These are phyloP conservation scores for Phaseolus lunatus DNA, from an alignment of 306 rosid genomes.

Conservation along the genomic window DNA sequence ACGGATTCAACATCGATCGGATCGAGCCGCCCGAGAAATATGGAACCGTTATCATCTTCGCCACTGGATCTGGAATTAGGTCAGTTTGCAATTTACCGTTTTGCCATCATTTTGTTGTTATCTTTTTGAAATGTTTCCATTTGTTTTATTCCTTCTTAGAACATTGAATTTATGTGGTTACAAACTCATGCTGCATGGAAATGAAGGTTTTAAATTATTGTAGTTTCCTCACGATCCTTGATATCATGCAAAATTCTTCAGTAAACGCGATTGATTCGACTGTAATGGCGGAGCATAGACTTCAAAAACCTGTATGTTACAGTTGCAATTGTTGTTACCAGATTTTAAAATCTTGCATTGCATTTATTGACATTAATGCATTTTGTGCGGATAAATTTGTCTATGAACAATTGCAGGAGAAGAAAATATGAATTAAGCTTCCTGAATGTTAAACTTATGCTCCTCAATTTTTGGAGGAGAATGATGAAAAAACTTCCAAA, in stretches of 20 bases:
- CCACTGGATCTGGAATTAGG: slow-evolving; percentile 98
- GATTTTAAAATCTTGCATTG: background rate
- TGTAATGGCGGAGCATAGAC: background rate
- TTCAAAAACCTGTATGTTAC: background rate
- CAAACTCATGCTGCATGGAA: background rate
- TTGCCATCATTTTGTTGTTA: background rate
- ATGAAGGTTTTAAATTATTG: background rate
- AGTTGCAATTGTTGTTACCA: background rate
- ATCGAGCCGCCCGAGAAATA: slow-evolving; percentile 77
- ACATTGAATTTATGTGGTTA: background rate
- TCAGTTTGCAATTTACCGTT: slow-evolving; percentile 27
- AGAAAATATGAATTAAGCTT: no score
- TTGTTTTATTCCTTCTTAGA: background rate
- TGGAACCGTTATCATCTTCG: slow-evolving; percentile 72
- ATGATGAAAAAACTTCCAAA: background rate
- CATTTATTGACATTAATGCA: slow-evolving; percentile 1
- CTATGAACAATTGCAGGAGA: no score
- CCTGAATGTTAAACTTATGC: background rate
- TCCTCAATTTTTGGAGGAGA: background rate
- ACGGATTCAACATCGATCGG: slow-evolving; percentile 70
- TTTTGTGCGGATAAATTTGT: background rate
- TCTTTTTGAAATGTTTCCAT: background rate
- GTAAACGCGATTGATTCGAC: background rate
- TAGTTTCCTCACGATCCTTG: background rate
- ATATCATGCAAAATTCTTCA: background rate